Percentiles rank a stretch among this genome's conserved stretches.
These are phyloP conservation scores for Fusarium tricinctum DNA, from an alignment of 2,329 filamentous ascomycete genomes.

Conservation along the genomic window DNA sequence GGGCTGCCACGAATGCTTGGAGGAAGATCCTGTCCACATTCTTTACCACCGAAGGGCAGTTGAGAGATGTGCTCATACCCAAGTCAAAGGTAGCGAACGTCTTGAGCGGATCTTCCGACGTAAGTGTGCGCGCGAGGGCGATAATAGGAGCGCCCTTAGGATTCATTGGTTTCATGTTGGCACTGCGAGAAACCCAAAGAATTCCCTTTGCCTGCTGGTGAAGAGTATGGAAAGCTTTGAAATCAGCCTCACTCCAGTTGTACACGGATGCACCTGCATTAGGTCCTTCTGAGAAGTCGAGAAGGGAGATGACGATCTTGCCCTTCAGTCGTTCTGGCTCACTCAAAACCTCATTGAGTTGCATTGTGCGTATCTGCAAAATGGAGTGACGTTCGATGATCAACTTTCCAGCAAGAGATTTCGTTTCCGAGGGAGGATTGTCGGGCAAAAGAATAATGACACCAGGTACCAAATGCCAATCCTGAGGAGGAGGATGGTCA, in stretches of 20 bases:
- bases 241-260: slow-evolving; percentile 57
- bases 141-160: slow-evolving; percentile 59
- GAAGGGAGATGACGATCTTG: slow-evolving; percentile 60
- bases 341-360: slow-evolving; percentile 19
- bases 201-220: slow-evolving; percentile 56
- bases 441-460: slow-evolving; percentile 41
- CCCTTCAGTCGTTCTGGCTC: slow-evolving; percentile 38
- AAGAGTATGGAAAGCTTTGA: slow-evolving; percentile 58
- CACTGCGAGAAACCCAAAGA: slow-evolving; percentile 64
- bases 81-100: slow-evolving; percentile 60
- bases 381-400: slow-evolving; percentile 8
- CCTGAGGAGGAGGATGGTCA: background rate
- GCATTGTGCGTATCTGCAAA: slow-evolving; percentile 12
- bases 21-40: slow-evolving; percentile 49
- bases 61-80: slow-evolving; percentile 9
- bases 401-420: slow-evolving; percentile 25
- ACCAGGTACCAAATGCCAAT: slow-evolving; percentile 1
- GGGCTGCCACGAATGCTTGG: slow-evolving; percentile 40
- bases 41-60: slow-evolving; percentile 5
- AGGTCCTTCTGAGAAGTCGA: slow-evolving; percentile 56
- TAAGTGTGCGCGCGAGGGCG: slow-evolving; percentile 63
- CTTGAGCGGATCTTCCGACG: slow-evolving; percentile 64
- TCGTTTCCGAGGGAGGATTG: slow-evolving; percentile 19
- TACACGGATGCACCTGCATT: slow-evolving; percentile 53
- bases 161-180: slow-evolving; percentile 54